These are phyloP conservation scores for Falciphora oryzae DNA, from an alignment of 2,329 filamentous ascomycete species.

Conservation along the genomic window DNA sequence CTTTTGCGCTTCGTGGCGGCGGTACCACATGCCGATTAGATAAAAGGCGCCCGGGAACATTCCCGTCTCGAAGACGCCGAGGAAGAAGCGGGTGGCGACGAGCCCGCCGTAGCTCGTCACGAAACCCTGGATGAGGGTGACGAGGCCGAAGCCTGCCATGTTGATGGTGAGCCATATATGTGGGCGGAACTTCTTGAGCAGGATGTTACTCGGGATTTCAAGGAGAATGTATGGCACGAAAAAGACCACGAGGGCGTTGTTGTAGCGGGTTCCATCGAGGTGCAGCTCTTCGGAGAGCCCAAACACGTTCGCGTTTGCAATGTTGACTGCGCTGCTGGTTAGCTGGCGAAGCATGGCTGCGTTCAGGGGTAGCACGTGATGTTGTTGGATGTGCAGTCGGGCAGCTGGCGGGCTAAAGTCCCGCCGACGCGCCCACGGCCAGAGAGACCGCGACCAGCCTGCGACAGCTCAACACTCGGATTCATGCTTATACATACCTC, in stretches of 20 bases:
- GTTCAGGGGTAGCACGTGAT: no score
- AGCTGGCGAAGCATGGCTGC: background rate
- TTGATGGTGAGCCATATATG: constrained; percentile 70
- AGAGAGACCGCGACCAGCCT: no score
- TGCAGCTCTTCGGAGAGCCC: constrained; percentile 55
- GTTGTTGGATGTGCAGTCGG: no score
- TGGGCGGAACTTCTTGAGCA: constrained; percentile 62
- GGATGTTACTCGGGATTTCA: constrained; percentile 68
- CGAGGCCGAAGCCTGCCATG: constrained; percentile 79
- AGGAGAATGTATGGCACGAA: constrained; percentile 71
- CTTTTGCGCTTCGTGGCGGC: constrained; percentile 79
- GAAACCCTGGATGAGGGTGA: constrained; percentile 70
- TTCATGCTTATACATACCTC: constrained; percentile 28
- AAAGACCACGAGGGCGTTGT: constrained; percentile 66
- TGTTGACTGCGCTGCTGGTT: constrained; percentile 50
- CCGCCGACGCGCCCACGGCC: no score
- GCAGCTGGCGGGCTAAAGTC: no score
- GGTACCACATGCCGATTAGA: constrained; percentile 85
- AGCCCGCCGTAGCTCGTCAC: constrained; percentile 73
- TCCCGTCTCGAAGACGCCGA: constrained; percentile 71
- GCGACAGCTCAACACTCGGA: no score
- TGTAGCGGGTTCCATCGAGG: constrained; percentile 58
- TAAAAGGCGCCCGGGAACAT: constrained; percentile 74
- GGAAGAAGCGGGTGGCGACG: constrained; percentile 76
- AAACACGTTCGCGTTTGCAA: constrained; percentile 70